Evolutionary conservation across 306 rosid species (phyloP), one percentile per base, ranked within the genome.

Genomic region (Delonix regia): DNA sequence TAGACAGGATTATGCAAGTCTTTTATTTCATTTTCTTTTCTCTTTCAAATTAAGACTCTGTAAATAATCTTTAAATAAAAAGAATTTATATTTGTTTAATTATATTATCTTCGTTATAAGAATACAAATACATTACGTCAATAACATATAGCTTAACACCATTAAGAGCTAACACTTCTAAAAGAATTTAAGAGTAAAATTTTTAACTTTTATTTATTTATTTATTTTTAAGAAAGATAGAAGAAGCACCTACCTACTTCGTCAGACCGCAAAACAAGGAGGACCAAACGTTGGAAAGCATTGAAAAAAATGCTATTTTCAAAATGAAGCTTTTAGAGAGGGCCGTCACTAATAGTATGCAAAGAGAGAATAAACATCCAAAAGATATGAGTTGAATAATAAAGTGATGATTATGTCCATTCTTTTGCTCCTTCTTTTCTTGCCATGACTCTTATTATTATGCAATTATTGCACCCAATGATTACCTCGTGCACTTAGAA

Each of bases 201-300:
- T 2, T 6, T 34, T 34, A 34, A 34, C 2, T 2, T 34, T 34
- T 2, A 34, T 2, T 34, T 34, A 2, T 2, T 2, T 34, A 34
- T 34, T 42, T 12, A 44, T 27, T 64, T 42, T 45, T 38, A 13
- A 5, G 13, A 22, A 55, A 15, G 65, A 60, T 19, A 25, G 44
- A 71, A 76, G 42, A 73, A 41, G 62, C 47, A 39, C 41, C 41
- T 51, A 33, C 84, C 82, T 13, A 39, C 71, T n/a, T 76, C 68
- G 52, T 63, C 12, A 14, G 73, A 22, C 83, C 48, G 77, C 34
- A 65, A 86, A 90, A 79, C 84, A 83, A 86, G 89, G 89, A 51
- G 65, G 49, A 70, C 89, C 89, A 4, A 24, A 73, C 66, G 75
- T 80, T 72, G 77, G 42, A 28, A 52, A 33, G 45, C 65, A 68